These are phyloP conservation scores for Blastocystis sp. DNA, from an alignment of 352 stramenopile species.

Conservation along the genomic window DNA sequence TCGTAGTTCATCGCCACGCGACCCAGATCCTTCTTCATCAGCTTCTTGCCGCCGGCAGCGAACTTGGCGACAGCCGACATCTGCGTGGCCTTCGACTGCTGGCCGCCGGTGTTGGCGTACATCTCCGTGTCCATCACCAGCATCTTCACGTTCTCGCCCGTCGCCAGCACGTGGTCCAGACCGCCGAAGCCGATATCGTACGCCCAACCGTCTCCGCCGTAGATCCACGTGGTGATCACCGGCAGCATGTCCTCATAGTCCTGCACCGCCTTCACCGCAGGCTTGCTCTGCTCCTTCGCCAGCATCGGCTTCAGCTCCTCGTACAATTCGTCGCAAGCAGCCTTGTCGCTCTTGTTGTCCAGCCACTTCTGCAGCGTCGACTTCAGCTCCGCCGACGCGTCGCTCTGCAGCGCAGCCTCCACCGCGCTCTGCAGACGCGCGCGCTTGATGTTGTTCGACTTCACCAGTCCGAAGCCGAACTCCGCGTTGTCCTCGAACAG, in stretches of 20 bases:
- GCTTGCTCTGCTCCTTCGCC: slow-evolving; percentile 38
- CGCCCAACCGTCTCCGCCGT: slow-evolving; percentile 67
- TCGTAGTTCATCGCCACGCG: slow-evolving; percentile 54
- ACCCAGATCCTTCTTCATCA: too few relatives aligned
- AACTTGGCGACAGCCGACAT: too few relatives aligned
- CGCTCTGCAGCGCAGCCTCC: slow-evolving; percentile 48
- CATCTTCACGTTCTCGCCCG: slow-evolving; percentile 67
- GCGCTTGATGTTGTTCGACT: slow-evolving; percentile 62
- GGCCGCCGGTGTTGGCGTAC: too few relatives aligned
- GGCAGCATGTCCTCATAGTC: slow-evolving; percentile 65
- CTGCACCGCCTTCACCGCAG: slow-evolving; percentile 62
- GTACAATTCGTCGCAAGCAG: slow-evolving; percentile 63
- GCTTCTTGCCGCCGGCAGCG: too few relatives aligned
- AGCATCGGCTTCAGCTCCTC: slow-evolving; percentile 59
- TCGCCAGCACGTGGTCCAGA: slow-evolving; percentile 66
- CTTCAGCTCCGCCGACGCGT: slow-evolving; percentile 61
- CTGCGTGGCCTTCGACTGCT: too few relatives aligned
- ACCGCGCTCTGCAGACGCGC: slow-evolving; percentile 62
- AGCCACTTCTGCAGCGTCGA: slow-evolving; percentile 65
- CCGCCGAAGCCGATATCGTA: slow-evolving; percentile 67
- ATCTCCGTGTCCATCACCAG: slow-evolving; percentile 67
- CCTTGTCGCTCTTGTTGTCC: slow-evolving; percentile 64
- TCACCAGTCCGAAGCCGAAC: too few relatives aligned
- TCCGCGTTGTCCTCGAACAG: slow-evolving; percentile 66
- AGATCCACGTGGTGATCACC: slow-evolving; percentile 66